Base-by-base conservation (phyloP, 164 flowering plant species). In the Cinnamomum chago region DNA sequence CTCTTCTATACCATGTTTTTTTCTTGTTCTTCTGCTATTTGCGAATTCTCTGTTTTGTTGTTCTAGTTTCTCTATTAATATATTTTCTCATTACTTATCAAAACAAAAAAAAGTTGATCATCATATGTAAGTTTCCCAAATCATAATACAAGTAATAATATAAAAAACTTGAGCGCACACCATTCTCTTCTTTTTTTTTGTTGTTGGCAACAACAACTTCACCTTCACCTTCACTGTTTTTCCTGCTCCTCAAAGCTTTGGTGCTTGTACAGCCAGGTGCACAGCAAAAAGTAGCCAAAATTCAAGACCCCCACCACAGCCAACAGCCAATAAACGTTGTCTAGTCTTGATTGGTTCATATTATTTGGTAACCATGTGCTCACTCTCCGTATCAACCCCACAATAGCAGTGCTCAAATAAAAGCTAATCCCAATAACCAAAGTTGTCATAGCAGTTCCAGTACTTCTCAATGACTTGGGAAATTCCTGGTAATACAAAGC, bases 401-500 rank as follows among this genome's bases (percentile, higher is more conserved):
- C 75, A 25, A 84, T 0, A 2, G 82, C 84, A 0, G 89, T 78
- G 33, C 85, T 77, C 33, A 82, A 22, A 66, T 76, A 88, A 67
- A 52, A 83, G 1, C 76, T 83, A 1, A 84, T 71, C 20, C 81
- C 88, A 2, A 81, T 33, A 0, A 81, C 2, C 73, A 82, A 2
- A 3, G 83, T 10, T 0, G 77, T 65, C 86, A 87, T 78, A 0
- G 85, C 83, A 0, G 88, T 84, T 1, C 86, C 50, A 0, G 83
- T 84, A 71, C 81, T 80, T 1, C 70, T 22, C 12, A 87, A 55
- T 0, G 84, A 68, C 0, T 1, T 20, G 0, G 89, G 89, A 72
- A 85, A 83, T 73, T 84, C 88, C 73, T 86, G 84, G 51, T 86
- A 88, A 25, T 82, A 87, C 28, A 88, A 73, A 1, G 78, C 64